phyloP scores from a whole-genome alignment of 306 rosid species.

The Geum urbanum region DNA sequence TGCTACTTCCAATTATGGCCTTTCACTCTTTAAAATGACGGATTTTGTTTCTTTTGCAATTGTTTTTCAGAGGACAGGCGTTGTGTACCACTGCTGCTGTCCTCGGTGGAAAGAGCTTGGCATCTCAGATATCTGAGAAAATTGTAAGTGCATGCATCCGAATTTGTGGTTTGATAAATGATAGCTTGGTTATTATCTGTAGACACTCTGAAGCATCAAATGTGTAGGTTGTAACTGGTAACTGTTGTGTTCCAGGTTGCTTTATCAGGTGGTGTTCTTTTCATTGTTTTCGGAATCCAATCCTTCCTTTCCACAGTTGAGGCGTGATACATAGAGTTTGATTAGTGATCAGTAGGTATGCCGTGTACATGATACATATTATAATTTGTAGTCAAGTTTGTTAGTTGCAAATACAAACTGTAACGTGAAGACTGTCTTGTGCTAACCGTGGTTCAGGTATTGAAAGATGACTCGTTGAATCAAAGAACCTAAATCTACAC shows the following conservation, averaged over 20 bases:
- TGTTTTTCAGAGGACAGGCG: slow-evolving; percentile 65
- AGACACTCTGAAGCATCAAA: not conserved
- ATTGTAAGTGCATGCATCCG: slow-evolving; percentile 38
- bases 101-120: slow-evolving; percentile 90
- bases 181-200: not conserved
- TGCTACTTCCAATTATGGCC: not conserved
- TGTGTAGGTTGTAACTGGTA: not conserved
- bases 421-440: slow-evolving; percentile 5
- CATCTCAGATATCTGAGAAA: slow-evolving; percentile 91
- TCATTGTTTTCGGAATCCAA: slow-evolving; percentile 81
- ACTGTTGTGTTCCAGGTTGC: slow-evolving; percentile 58
- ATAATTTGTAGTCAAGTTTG: not conserved
- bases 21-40: not conserved
- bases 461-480: slow-evolving; percentile 11
- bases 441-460: slow-evolving; percentile 16
- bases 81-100: slow-evolving; percentile 88
- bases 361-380: not conserved
- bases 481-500: not conserved
- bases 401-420: not conserved
- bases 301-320: slow-evolving; percentile 69
- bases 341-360: slow-evolving; percentile 43
- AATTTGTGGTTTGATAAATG: not conserved
- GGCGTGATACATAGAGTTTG: slow-evolving; percentile 31
- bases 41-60: not conserved
- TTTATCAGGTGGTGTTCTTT: slow-evolving; percentile 78